Percentiles rank a stretch among this genome's conserved stretches.
These are phyloP conservation scores for Phytopythium helicoides DNA, from an alignment of 352 stramenopile genomes.

Conservation along the genomic window DNA sequence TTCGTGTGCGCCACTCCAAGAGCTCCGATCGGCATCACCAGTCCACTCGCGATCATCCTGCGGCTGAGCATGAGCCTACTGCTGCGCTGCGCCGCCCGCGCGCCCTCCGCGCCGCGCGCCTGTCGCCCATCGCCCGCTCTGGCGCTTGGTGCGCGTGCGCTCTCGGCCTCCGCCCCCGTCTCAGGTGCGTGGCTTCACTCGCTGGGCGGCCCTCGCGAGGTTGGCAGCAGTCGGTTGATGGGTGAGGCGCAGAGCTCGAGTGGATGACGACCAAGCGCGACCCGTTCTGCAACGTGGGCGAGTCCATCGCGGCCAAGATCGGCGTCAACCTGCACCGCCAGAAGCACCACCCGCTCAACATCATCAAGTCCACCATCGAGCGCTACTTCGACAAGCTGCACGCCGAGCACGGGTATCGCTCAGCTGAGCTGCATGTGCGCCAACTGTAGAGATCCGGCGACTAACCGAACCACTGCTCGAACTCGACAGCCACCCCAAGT, in stretches of 20 bases:
- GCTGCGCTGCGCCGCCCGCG: constrained; percentile 5
- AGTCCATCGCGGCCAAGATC: constrained; percentile 87
- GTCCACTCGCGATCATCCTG: no score
- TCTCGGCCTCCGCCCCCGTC: not conserved
- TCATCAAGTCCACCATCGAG: constrained; percentile 93
- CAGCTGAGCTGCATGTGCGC: no score
- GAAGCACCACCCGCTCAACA: constrained; percentile 88
- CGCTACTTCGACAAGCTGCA: constrained; percentile 86
- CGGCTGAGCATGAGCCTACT: not conserved
- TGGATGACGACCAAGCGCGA: constrained; percentile 78
- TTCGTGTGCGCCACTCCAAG: no score
- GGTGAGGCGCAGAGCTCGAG: constrained; percentile 42
- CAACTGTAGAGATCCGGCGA: no score
- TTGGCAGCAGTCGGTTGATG: no score
- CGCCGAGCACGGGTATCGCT: constrained; percentile 40
- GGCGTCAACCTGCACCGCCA: constrained; percentile 85
- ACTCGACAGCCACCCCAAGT: constrained; percentile 55
- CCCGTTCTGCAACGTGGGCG: constrained; percentile 86
- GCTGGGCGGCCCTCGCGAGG: no score
- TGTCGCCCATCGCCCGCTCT: constrained; percentile 6
- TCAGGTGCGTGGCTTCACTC: not conserved
- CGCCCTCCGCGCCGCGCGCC: constrained; percentile 7
- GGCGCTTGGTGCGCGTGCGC: not conserved
- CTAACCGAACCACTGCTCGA: not conserved
- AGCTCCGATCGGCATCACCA: no score